A percentile compares a stretch with the other conserved stretches of the same genome.
Evolutionary conservation across 2,329 filamentous ascomycete species (phyloP).

Genomic region (Xylariaceae sp.): DNA sequence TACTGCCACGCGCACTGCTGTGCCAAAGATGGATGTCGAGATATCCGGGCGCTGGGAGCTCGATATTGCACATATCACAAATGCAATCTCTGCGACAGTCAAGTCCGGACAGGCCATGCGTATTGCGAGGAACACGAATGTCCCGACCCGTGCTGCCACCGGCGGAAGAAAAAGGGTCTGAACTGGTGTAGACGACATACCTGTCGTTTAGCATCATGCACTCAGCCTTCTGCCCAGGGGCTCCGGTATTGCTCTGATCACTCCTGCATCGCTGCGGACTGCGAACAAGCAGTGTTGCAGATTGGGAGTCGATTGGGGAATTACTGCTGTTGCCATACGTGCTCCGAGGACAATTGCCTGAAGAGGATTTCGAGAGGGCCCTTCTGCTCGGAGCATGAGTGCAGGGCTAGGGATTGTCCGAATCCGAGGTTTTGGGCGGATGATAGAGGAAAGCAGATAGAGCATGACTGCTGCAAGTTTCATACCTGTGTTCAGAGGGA

Average conservation of each 20-base stretch:
- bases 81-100: background rate
- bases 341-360: constrained; percentile 1
- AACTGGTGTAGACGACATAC: constrained; percentile 1
- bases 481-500: constrained; percentile 8
- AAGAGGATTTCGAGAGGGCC: background rate
- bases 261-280: constrained; percentile 2
- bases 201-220: constrained; percentile 1
- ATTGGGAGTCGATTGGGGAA: background rate
- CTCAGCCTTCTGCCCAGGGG: background rate
- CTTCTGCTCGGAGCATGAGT: constrained; percentile 7
- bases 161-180: background rate
- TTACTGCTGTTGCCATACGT: constrained; percentile 10
- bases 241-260: constrained; percentile 3
- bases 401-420: constrained; percentile 1
- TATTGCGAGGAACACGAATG: background rate
- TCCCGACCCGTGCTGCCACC: background rate
- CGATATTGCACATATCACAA: constrained; percentile 6
- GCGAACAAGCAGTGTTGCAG: background rate
- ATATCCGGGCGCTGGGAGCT: background rate
- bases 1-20: constrained; percentile 9
- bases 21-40: background rate
- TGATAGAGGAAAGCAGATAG: background rate
- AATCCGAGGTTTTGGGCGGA: constrained; percentile 7
- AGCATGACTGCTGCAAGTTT: constrained; percentile 6
- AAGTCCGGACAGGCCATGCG: background rate